Evolutionary conservation across 768 basidiomycete species (phyloP).

Genomic region (Porphyrellus cyaneotinctus): DNA sequence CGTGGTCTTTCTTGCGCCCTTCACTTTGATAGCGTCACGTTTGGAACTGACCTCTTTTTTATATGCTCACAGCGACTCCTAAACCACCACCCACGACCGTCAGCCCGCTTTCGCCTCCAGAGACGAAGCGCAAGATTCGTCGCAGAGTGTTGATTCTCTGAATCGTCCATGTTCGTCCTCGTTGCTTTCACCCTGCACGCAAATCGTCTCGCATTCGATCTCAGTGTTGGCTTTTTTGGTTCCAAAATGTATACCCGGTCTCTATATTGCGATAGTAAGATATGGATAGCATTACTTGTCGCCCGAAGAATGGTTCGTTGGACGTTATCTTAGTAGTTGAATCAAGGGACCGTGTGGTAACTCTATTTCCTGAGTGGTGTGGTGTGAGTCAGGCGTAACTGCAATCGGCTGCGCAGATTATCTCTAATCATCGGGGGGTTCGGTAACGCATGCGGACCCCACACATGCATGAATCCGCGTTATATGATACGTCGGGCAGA

Average conservation of each 20-base stretch:
- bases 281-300: slow-evolving; percentile 24
- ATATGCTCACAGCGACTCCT: slow-evolving; percentile 3
- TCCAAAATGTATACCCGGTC: slow-evolving; percentile 9
- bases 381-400: not conserved
- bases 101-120: slow-evolving; percentile 16
- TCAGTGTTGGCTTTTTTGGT: slow-evolving; percentile 6
- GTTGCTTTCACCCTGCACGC: not conserved
- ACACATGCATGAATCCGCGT: slow-evolving; percentile 1
- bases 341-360: slow-evolving; percentile 8
- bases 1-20: slow-evolving; percentile 2
- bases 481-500: not conserved
- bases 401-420: not conserved
- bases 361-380: slow-evolving; percentile 12
- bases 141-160: slow-evolving; percentile 30
- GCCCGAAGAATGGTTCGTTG: slow-evolving; percentile 7
- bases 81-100: slow-evolving; percentile 6
- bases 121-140: slow-evolving; percentile 31
- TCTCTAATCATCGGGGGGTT: not conserved
- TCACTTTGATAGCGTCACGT: not conserved
- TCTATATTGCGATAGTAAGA: slow-evolving; percentile 14
- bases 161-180: not conserved
- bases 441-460: not conserved
- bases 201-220: slow-evolving; percentile 1
- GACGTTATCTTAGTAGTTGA: slow-evolving; percentile 13
- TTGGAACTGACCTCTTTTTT: not conserved